Evolutionary conservation across 305 asterid genomes (phyloP), one percentile per base, ranked within the genome.

Genomic region (Fraxinus nigra): DNA sequence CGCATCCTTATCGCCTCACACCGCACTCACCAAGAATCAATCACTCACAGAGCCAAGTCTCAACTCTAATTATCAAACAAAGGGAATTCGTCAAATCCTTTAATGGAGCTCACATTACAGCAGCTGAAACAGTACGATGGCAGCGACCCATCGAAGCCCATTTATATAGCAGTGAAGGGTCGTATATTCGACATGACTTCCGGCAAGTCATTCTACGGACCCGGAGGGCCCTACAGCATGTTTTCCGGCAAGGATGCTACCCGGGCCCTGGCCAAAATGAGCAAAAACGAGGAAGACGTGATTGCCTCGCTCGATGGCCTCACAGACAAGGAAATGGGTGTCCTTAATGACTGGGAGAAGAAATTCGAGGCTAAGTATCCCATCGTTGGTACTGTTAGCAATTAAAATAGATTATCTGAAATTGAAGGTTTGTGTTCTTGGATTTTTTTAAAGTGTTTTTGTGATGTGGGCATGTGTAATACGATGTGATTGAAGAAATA

Each of bases 211-310:
- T 95, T 95, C 88, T 94, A 95, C 87, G 98, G 97, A 38, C 97
- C 97, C 28, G 97, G 97, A 74, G 97, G 97, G 77, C 73, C 87
- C 46, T 94, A 95, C 95, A 72, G 78, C 88, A 81, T 94, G 86
- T 95, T 95, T 90, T 84, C 99, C 84, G 99, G 98, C 74, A 95
- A 95, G 89, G 99, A 95, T 59, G 97, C 98, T 78, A 94, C 91
- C 91, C 93, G 99, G 81, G 98, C 98, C 32, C 93, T 95, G 34
- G 98, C 97, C 78, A 94, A 94, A 92, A 95, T 94, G 99, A 95
- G 97, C 87, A 94, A 93, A 92, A 88, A 89, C 22, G 95, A 91
- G 5, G 90, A 85, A 35, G 99, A 95, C 83, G 91, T 92, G 77
- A 84, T 88, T 37, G 86, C 93, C 0, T 79, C 89, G 48, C 90